A percentile compares a stretch with the other conserved stretches of the same genome.
phyloP scores from a whole-genome alignment of 768 basidiomycete species.

The Rhizopogon vesiculosus region DNA sequence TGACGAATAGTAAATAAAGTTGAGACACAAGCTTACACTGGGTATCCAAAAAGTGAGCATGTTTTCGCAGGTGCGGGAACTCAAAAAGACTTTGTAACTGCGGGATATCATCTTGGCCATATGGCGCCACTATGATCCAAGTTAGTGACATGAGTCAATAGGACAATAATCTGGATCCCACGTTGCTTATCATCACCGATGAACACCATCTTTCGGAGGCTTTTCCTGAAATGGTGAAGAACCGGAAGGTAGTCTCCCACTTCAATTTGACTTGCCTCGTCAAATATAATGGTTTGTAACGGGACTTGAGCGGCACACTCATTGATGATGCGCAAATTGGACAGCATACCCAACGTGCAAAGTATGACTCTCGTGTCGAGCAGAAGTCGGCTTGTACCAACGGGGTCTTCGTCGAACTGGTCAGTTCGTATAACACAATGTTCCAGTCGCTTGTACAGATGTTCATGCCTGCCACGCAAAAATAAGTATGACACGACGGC shows the following conservation, averaged over 20 bases:
- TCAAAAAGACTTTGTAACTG: conserved; percentile 77
- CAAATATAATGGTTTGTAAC: conserved; percentile 35
- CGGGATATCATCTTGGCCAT: conserved; percentile 64
- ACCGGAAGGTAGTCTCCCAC: conserved; percentile 34
- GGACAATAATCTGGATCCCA: too few species aligned
- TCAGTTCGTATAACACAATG: too few species aligned
- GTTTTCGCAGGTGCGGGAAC: conserved; percentile 46
- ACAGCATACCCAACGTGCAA: conserved; percentile 46
- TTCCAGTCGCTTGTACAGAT: conserved; percentile 18
- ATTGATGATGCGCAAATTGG: conserved; percentile 4
- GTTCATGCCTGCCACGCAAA: conserved; percentile 40
- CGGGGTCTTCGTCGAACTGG: too few species aligned
- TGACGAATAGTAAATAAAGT: too few species aligned
- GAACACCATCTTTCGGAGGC: conserved; percentile 9
- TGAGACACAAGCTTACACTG: conserved; percentile 47
- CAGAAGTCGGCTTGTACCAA: too few species aligned
- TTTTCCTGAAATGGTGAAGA: conserved; percentile 19
- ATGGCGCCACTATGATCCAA: conserved; percentile 58
- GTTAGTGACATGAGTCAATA: neutral
- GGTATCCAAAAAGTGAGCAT: conserved; percentile 54
- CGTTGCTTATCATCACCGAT: too few species aligned
- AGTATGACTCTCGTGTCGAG: conserved; percentile 27
- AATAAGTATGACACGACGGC: neutral
- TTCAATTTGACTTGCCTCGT: conserved; percentile 46
- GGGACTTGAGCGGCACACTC: too few species aligned